These are phyloP conservation scores for Scheffersomyces quercinus DNA, from an alignment of 1,139 yeast species.

Conservation along the genomic window DNA sequence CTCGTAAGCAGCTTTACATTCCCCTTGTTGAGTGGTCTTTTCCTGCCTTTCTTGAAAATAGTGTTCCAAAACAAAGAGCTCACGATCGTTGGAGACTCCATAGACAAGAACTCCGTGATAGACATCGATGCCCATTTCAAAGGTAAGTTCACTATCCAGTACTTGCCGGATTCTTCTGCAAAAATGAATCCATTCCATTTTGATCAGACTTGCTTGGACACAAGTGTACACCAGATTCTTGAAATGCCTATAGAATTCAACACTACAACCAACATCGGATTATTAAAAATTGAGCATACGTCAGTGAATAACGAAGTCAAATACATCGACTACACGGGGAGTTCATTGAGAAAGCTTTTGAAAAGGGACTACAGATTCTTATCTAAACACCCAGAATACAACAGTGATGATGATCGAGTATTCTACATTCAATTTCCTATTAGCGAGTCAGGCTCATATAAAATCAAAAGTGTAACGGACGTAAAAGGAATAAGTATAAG, in stretches of 20 bases:
- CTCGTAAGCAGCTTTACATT: constrained; percentile 41
- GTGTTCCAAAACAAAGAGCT: constrained; percentile 57
- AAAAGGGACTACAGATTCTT: constrained; percentile 44
- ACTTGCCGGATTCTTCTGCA: constrained; percentile 90
- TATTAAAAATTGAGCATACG: constrained; percentile 62
- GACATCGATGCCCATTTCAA: constrained; percentile 76
- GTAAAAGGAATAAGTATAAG: constrained; percentile 63
- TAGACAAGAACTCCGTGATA: constrained; percentile 41
- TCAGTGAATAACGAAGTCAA: constrained; percentile 54
- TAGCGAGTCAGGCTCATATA: constrained; percentile 70
- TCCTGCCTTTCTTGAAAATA: constrained; percentile 48
- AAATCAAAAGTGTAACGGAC: constrained; percentile 65
- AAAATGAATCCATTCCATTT: constrained; percentile 73
- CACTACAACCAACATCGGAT: constrained; percentile 72
- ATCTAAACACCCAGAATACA: constrained; percentile 20
- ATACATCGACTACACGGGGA: constrained; percentile 55
- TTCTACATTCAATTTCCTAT: constrained; percentile 61
- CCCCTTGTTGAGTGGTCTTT: constrained; percentile 34
- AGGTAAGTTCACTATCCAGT: constrained; percentile 83
- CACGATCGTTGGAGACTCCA: constrained; percentile 63
- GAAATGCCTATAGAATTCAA: constrained; percentile 78
- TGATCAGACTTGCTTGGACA: constrained; percentile 58
- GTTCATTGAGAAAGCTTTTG: constrained; percentile 50
- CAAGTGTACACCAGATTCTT: constrained; percentile 15
- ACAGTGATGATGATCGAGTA: constrained; percentile 30